Base-by-base conservation (phyloP, 73 alveolate species). In the Stentor roeselii region DNA sequence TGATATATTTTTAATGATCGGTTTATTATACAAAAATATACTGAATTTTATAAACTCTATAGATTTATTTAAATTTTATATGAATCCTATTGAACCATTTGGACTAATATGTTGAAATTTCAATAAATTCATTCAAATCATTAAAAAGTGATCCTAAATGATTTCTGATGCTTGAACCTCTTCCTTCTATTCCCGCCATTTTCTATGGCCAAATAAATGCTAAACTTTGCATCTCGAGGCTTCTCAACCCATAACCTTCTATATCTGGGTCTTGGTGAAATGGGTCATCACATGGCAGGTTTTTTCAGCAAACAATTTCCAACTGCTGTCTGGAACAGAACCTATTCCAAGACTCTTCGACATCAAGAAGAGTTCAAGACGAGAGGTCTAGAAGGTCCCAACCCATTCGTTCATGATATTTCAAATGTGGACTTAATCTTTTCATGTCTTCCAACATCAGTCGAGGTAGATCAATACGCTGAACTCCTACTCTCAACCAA, bases 191-290 rank as follows among this genome's bases (percentile, higher is more conserved):
- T n/a, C n/a, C n/a, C n/a, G n/a, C n/a, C n/a, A n/a, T n/a, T n/a
- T n/a, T n/a, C n/a, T n/a, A n/a, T n/a, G n/a, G n/a, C n/a, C 67
- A 50, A 11, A 50, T 50, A 50, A 50, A 50, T 50, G 67, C 67
- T 50, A 6, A 11, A 6, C 21, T 11, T 50, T 11, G 30, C 21
- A 50, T 11, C 67, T 21, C 6, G 67, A 21, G 21, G 21, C 6
- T 50, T 50, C 67, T 50, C 80, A n/a, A 21, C 37, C 21, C 85
- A 86, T 39, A 86, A 90, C 77, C 86, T 90, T 83, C 87, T 86
- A 83, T 90, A 82, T 86, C 86, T 76, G 0, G 84, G 75, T 37
- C 14, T 76, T 21, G 84, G 84, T 15, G 74, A 76, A 39, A 76
- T 76, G 84, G 84, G 84, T 15, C 39, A 76, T 76, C 84, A 30